Percentiles rank a stretch among this genome's conserved stretches.
These are phyloP conservation scores for Pythium insidiosum DNA, from an alignment of 352 stramenopile species.

Conservation along the genomic window DNA sequence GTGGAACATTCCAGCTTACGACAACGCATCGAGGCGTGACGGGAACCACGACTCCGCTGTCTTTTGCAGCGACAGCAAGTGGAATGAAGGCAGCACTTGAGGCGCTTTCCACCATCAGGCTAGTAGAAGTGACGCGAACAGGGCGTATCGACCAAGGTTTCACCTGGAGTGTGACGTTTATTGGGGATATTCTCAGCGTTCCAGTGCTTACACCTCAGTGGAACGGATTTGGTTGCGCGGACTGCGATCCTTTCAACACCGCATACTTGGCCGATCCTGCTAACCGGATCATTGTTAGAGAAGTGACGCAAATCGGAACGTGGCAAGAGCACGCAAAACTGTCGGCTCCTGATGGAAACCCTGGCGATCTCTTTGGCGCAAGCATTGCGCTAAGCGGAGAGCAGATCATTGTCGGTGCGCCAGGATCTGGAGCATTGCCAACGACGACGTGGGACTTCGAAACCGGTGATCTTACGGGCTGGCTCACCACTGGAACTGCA, in stretches of 20 bases:
- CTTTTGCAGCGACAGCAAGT: constrained; percentile 47
- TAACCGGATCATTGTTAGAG: constrained; percentile 43
- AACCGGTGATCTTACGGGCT: constrained; percentile 92
- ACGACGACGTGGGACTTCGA: constrained; percentile 97
- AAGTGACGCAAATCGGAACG: constrained; percentile 37
- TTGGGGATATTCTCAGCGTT: constrained; percentile 58
- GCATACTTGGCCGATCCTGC: constrained; percentile 38
- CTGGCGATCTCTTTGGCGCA: constrained; percentile 66
- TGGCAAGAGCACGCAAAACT: constrained; percentile 63
- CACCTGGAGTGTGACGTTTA: constrained; percentile 76
- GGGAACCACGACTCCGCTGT: constrained; percentile 50
- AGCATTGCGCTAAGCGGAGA: constrained; percentile 73
- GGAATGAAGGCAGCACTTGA: constrained; percentile 82
- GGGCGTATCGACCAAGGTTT: constrained; percentile 74
- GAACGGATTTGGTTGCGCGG: constrained; percentile 47
- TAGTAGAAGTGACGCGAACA: constrained; percentile 72
- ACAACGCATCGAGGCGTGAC: constrained; percentile 49
- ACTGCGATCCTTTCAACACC: constrained; percentile 73
- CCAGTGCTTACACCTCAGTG: constrained; percentile 57
- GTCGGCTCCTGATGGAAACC: constrained; percentile 55
- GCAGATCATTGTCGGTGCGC: constrained; percentile 67
- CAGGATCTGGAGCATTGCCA: constrained; percentile 52
- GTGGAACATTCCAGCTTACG: constrained; percentile 70
- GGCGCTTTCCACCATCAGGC: constrained; percentile 57
- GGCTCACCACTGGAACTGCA: constrained; percentile 87